These are phyloP conservation scores for Daedaleopsis nitida DNA, from an alignment of 768 basidiomycete genomes.

Conservation along the genomic window DNA sequence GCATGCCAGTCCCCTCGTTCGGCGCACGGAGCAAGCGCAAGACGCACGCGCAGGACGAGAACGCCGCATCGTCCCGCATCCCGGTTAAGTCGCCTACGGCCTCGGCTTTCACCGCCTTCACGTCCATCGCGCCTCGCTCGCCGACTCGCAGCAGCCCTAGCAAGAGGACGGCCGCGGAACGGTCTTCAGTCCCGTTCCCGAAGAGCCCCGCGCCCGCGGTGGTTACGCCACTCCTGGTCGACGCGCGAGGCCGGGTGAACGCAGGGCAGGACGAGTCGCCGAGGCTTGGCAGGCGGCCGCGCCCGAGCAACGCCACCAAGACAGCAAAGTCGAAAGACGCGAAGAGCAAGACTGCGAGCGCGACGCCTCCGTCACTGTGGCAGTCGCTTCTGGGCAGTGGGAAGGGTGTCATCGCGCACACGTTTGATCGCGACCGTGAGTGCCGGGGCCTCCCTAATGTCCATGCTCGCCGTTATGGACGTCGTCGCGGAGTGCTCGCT, in stretches of 20 bases:
- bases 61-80: conserved; percentile 8
- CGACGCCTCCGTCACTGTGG: conserved; percentile 11
- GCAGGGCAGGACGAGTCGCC: not conserved
- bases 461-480: not conserved
- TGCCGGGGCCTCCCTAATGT: conserved; percentile 4
- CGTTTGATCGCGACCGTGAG: conserved; percentile 20
- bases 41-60: conserved; percentile 13
- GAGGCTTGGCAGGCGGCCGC: conserved; percentile 1
- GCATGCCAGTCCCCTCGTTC: conserved; percentile 6
- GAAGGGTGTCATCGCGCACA: conserved; percentile 14
- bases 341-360: conserved; percentile 1
- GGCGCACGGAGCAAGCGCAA: conserved; percentile 11
- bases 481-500: conserved; percentile 1
- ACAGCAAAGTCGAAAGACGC: conserved; percentile 1
- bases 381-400: conserved; percentile 7
- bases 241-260: not conserved
- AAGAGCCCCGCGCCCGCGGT: not conserved
- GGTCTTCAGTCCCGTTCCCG: conserved; percentile 12
- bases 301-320: conserved; percentile 1
- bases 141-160: not conserved
- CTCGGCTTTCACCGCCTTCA: not conserved
- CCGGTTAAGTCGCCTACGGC: conserved; percentile 7
- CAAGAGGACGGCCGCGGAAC: not conserved
- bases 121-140: not conserved
- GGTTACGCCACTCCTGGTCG: not conserved